Percentiles rank a stretch among this genome's conserved stretches.
Conservation (phyloP, 768 basidiomycete species). For the Phylloporus sp. region DNA sequence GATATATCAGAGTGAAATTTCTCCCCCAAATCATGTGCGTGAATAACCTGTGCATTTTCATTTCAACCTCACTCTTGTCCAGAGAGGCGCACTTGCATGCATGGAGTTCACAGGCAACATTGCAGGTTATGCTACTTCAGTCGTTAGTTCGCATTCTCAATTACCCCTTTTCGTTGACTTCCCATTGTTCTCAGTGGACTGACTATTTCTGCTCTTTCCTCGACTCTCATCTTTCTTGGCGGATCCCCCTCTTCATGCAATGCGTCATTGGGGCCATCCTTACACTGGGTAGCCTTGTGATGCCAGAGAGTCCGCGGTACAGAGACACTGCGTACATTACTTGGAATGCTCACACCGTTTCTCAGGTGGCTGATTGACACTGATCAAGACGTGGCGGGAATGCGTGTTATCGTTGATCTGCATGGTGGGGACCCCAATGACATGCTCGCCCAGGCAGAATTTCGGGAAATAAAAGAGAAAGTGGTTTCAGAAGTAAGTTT, state of each 20-base stretch:
- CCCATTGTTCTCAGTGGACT: conserved; percentile 61
- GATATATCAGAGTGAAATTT: conserved; percentile 94
- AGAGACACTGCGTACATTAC: conserved; percentile 1
- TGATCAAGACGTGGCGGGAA: conserved; percentile 77
- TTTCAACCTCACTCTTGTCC: conserved; percentile 4
- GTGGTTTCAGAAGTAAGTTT: conserved; percentile 61
- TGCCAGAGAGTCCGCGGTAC: conserved; percentile 89
- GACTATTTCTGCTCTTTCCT: conserved; percentile 93
- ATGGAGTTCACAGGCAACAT: conserved; percentile 96
- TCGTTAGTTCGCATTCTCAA: conserved; percentile 49
- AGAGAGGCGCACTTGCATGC: conserved; percentile 89
- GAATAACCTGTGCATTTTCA: background rate
- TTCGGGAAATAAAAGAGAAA: conserved; percentile 82
- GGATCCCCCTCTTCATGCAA: conserved; percentile 85
- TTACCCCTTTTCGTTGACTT: background rate
- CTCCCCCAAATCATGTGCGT: conserved; percentile 82
- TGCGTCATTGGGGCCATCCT: conserved; percentile 82
- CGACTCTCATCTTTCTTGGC: conserved; percentile 84
- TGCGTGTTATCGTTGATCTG: conserved; percentile 83
- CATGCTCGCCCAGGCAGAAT: conserved; percentile 72
- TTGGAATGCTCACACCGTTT: conserved; percentile 4
- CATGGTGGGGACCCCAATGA: conserved; percentile 78
- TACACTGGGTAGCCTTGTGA: conserved; percentile 69
- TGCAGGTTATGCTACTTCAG: conserved; percentile 84
- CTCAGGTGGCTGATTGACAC: conserved; percentile 86